Evolutionary conservation across 1,284 basidiomycete genomes (phyloP), one percentile per base, ranked within the genome.

Genomic region (Cutaneotrichosporon mucoides): DNA sequence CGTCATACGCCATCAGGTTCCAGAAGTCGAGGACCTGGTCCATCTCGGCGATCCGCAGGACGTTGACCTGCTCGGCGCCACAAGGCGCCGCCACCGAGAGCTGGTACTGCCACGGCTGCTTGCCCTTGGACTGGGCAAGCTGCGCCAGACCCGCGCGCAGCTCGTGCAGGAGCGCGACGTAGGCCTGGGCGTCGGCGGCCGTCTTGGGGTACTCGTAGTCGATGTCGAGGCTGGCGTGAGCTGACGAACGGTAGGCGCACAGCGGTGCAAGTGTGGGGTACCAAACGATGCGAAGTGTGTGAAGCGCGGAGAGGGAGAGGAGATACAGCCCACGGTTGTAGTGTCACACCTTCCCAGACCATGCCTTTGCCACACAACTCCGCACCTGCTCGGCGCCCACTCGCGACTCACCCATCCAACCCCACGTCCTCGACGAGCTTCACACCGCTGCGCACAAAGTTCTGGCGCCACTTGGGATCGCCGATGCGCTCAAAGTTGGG

Each of bases 351-450:
- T n/a, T n/a, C n/a, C n/a, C n/a, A n/a, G n/a, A n/a, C n/a, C n/a
- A n/a, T n/a, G n/a, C n/a, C n/a, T n/a, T n/a, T n/a, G n/a, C n/a
- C n/a, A n/a, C n/a, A n/a, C n/a, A n/a, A n/a, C n/a, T n/a, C n/a
- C n/a, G n/a, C n/a, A n/a, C n/a, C n/a, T n/a, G n/a, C n/a, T n/a
- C n/a, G n/a, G n/a, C n/a, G n/a, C n/a, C n/a, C n/a, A n/a, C n/a
- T n/a, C n/a, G n/a, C n/a, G n/a, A 73, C 85, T 62, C 67, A 86
- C 86, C 92, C 92, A 66, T 95, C 92, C 43, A 97, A 84, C 0
- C 90, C 92, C 61, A 91, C 89, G 74, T 95, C 86, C 70, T 92
- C 87, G 41, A 95, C 82, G 7, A 93, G 73, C 57, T 83, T 81
- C 41, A 94, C 84, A 0, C 88, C 86, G 50, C 81, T 84, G 42